phyloP scores from a whole-genome alignment of 78 protist species.

The Dictyostelium intermedium region DNA sequence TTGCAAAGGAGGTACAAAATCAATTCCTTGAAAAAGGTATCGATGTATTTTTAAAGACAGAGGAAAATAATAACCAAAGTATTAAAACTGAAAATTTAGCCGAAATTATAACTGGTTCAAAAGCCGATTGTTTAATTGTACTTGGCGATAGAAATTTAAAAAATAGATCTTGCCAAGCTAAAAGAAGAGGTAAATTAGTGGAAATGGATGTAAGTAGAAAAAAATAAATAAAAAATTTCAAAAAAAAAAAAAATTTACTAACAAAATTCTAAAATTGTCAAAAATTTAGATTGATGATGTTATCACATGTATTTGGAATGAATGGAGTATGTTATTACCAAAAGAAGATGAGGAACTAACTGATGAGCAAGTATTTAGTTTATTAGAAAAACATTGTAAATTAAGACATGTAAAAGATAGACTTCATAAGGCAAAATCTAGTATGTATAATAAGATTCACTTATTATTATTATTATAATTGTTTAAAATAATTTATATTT shows the following conservation, averaged over 20 bases:
- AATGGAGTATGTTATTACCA: conserved; percentile 56
- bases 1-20: conserved; percentile 70
- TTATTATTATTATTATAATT: too few species aligned
- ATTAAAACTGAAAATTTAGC: conserved; percentile 80
- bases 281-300: conserved; percentile 61
- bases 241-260: not conserved
- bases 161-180: conserved; percentile 72
- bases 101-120: conserved; percentile 77
- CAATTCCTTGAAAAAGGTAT: conserved; percentile 55
- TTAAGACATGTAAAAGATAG: conserved; percentile 75
- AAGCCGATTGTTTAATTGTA: conserved; percentile 79
- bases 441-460: not conserved
- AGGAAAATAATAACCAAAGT: conserved; percentile 53
- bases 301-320: conserved; percentile 60
- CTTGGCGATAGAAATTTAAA: conserved; percentile 83
- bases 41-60: conserved; percentile 72
- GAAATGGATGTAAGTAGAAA: conserved; percentile 69
- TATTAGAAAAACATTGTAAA: conserved; percentile 69
- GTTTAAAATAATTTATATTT: not conserved
- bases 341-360: conserved; percentile 63
- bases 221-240: not conserved
- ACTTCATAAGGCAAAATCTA: conserved; percentile 26
- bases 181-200: conserved; percentile 73
- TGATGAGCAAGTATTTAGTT: conserved; percentile 48
- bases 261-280: not conserved